These are phyloP conservation scores for Entrophospora sp. DNA, from an alignment of 192 early-diverging fungal genomes.

Conservation along the genomic window DNA sequence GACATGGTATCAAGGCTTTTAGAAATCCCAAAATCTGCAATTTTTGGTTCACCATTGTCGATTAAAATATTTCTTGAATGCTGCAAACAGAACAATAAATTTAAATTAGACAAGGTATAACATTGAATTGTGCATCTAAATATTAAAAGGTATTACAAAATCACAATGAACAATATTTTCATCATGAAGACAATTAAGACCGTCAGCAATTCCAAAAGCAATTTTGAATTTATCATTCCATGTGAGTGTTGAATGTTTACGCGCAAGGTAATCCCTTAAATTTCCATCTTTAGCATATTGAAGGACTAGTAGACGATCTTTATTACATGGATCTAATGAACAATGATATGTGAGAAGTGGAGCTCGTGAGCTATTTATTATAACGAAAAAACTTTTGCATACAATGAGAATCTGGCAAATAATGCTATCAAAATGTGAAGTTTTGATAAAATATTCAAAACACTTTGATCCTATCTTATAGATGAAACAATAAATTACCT, in stretches of 20 bases:
- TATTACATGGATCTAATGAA: background rate
- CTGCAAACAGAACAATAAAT: background rate
- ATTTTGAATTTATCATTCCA: slow-evolving; percentile 31
- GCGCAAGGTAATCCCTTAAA: background rate
- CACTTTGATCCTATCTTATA: no score
- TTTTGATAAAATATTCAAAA: no score
- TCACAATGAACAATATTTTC: slow-evolving; percentile 31
- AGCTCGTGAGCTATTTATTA: no score
- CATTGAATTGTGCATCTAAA: no score
- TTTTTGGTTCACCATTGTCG: background rate
- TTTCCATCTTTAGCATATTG: slow-evolving; percentile 14
- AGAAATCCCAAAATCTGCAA: slow-evolving; percentile 2
- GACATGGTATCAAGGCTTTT: background rate
- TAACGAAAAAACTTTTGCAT: no score
- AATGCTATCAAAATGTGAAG: no score
- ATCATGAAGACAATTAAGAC: slow-evolving; percentile 23
- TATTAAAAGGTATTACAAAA: slow-evolving; percentile 10
- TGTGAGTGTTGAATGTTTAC: slow-evolving; percentile 17
- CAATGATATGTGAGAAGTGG: no score
- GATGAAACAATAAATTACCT: no score
- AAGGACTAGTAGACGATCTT: background rate
- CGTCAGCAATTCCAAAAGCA: slow-evolving; percentile 20
- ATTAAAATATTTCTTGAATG: slow-evolving; percentile 2
- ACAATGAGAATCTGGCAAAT: no score
- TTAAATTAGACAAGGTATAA: background rate